These are phyloP conservation scores for Theileria parva DNA, from an alignment of 169 alveolate species.

Conservation along the genomic window DNA sequence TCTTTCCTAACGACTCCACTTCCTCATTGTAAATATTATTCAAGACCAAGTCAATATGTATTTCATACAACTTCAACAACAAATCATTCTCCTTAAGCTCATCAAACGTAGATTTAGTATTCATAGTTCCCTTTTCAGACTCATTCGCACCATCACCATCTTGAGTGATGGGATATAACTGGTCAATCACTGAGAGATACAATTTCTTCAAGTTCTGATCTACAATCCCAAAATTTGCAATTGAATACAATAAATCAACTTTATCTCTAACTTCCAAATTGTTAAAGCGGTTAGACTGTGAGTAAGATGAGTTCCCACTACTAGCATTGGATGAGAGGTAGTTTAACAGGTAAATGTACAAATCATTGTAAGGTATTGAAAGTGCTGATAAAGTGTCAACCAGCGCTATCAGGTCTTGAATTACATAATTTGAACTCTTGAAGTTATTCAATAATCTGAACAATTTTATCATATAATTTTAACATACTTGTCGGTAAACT, in stretches of 20 bases:
- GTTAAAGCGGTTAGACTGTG: neutral
- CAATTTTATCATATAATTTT: neutral
- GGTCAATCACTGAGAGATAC: neutral
- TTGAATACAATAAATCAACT: conserved; percentile 34
- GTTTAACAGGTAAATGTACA: neutral
- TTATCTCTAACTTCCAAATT: neutral
- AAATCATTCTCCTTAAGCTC: conserved; percentile 5
- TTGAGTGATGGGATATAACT: neutral
- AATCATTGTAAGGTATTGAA: neutral
- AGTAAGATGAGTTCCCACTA: neutral
- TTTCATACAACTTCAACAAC: conserved; percentile 42
- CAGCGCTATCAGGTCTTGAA: neutral
- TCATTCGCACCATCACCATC: conserved; percentile 28
- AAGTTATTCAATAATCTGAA: conserved; percentile 8
- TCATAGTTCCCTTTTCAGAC: neutral
- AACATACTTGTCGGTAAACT: conserved; percentile 16
- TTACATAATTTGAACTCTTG: conserved; percentile 7
- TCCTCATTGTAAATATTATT: conserved; percentile 15
- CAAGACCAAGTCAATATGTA: conserved; percentile 35
- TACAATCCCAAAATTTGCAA: conserved; percentile 28
- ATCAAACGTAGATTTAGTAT: neutral
- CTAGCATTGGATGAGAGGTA: neutral
- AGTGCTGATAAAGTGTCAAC: neutral
- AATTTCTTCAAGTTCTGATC: conserved; percentile 17
- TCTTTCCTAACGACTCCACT: conserved; percentile 6